phyloP scores from a whole-genome alignment of 2,329 filamentous ascomycete genomes.

The Talaromyces piceae region DNA sequence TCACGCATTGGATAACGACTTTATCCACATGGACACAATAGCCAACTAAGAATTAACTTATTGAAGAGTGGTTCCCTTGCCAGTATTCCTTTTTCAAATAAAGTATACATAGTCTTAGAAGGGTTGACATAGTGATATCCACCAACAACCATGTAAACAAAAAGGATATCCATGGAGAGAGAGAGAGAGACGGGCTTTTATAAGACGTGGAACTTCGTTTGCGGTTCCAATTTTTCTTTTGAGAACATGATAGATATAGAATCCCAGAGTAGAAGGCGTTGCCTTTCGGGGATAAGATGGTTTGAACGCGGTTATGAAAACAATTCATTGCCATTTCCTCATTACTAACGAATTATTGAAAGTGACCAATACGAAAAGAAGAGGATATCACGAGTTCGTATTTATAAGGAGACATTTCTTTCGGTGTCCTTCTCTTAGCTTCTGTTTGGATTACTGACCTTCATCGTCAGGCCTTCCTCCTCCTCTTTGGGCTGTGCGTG shows the following conservation, averaged over 20 bases:
- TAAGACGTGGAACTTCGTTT: too few species aligned
- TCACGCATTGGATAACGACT: neutral
- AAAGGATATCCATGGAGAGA: too few species aligned
- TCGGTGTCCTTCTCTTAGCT: neutral
- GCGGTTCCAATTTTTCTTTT: too few species aligned
- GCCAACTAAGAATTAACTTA: too few species aligned
- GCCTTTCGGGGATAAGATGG: neutral
- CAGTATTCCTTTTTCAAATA: too few species aligned
- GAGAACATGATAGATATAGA: neutral
- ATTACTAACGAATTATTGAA: neutral
- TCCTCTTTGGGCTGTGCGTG: constrained; percentile 8
- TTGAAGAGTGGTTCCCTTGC: too few species aligned
- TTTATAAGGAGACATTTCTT: neutral
- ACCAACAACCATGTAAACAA: too few species aligned
- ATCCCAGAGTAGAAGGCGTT: neutral
- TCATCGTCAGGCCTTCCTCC: constrained; percentile 1
- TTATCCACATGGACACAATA: too few species aligned
- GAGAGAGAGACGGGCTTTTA: too few species aligned
- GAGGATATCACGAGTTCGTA: neutral
- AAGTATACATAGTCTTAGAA: too few species aligned
- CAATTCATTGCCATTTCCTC: neutral
- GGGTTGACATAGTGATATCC: too few species aligned
- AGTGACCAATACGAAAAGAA: too few species aligned
- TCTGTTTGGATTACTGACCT: neutral
- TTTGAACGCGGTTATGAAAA: neutral